Base-by-base conservation (phyloP, 805 yeast species). In the Candida insectorum region DNA sequence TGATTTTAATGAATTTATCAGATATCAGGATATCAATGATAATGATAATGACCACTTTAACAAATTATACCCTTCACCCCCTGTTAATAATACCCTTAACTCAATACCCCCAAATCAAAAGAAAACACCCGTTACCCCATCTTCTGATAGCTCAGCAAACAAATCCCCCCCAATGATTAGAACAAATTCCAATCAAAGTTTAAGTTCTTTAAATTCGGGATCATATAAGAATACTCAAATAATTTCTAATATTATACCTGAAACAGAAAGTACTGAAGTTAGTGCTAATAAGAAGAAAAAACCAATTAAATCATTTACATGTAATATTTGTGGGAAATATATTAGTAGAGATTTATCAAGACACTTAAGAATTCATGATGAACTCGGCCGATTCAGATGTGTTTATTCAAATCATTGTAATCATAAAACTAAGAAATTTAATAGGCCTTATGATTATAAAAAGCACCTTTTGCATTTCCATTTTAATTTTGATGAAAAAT, bases 371-470 rank as follows among this genome's bases (percentile, higher is more conserved):
- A 66, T 62, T 26, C 73, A 66, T 47, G 62, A 66, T 41, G 69
- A 62, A 30, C 49, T 60, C 7, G 71, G 71, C 3, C 43, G 73
- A 16, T 66, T 66, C 37, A 63, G 60, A 40, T 66, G 73, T 42
- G 62, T 64, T 13, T 66, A 58, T 39, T 70, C 71, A 1, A 49
- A 44, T 17, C 51, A 49, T 52, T 66, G 73, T 45, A 61, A 54
- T 36, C 73, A 66, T 38, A 59, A 61, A 39, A 63, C 71, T 0
- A 59, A 65, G 28, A 52, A 66, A 35, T 66, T 66, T 42, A 66
- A 66, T 43, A 50, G 73, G 22, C 73, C 73, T 1, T 66, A 66
- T 37, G 73, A 66, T 44, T 66, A 61, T 55, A 66, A 66, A 40
- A 66, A 66, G 36, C 73, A 66, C 41, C 48, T 66, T 28, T 52